phyloP scores from a whole-genome alignment of 306 rosid species.

The Begonia peltatifolia region DNA sequence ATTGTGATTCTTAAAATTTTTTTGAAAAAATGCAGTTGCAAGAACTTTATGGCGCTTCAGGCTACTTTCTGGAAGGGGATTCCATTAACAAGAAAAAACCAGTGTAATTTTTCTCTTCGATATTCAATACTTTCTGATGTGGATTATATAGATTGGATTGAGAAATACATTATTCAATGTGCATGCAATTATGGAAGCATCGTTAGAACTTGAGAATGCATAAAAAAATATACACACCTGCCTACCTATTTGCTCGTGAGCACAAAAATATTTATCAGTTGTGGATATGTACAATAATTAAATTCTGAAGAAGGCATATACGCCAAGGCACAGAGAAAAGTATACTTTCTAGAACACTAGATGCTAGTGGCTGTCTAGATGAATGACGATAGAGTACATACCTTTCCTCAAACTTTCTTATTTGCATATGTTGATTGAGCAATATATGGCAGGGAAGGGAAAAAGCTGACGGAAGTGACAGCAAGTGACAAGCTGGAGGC shows the following conservation, averaged over 20 bases:
- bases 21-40: constrained; percentile 60
- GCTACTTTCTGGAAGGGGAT: constrained; percentile 58
- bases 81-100: constrained; percentile 30
- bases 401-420: no score
- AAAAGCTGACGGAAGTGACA: constrained; percentile 79
- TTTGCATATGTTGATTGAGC: neutral
- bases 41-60: constrained; percentile 79
- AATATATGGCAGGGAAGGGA: constrained; percentile 27
- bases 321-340: no score
- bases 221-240: no score
- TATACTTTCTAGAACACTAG: no score
- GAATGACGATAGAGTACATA: no score
- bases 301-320: no score
- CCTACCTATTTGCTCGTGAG: no score
- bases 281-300: no score
- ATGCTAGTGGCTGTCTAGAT: no score
- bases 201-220: no score
- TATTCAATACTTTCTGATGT: neutral
- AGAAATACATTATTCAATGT: neutral
- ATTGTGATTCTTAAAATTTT: constrained; percentile 16
- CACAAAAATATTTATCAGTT: no score
- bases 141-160: neutral
- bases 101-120: constrained; percentile 29
- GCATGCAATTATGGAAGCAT: no score
- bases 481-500: constrained; percentile 87